These are phyloP conservation scores for Talaromyces sp. DNA, from an alignment of 2,329 filamentous ascomycete genomes.

Conservation along the genomic window DNA sequence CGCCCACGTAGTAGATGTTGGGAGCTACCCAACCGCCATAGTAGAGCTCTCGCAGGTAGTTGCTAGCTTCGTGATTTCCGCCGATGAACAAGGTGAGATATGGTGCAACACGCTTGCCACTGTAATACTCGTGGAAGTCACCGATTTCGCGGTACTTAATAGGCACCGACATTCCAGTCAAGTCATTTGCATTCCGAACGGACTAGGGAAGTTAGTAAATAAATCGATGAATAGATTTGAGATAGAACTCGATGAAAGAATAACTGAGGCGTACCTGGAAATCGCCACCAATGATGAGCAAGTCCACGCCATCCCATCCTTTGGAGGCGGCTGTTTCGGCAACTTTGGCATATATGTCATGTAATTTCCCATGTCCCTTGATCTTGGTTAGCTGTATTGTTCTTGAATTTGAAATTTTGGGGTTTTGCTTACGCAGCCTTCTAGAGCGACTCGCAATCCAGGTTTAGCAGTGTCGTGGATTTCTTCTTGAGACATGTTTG, in stretches of 20 bases:
- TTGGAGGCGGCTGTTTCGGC: slow-evolving; percentile 63
- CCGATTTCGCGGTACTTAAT: slow-evolving; percentile 81
- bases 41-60: slow-evolving; percentile 85
- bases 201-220: slow-evolving; percentile 51
- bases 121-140: slow-evolving; percentile 94
- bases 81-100: slow-evolving; percentile 89
- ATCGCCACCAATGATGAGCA: slow-evolving; percentile 92
- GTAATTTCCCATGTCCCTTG: slow-evolving; percentile 83
- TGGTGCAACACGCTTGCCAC: slow-evolving; percentile 69
- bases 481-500: neutral
- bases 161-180: slow-evolving; percentile 85
- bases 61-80: slow-evolving; percentile 92
- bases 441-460: slow-evolving; percentile 67
- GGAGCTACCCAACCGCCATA: slow-evolving; percentile 97
- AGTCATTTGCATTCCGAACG: slow-evolving; percentile 80
- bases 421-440: slow-evolving; percentile 68
- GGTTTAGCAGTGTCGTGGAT: neutral
- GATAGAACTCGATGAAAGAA: neutral
- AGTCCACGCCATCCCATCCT: slow-evolving; percentile 76
- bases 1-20: slow-evolving; percentile 95
- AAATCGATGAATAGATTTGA: neutral
- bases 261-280: slow-evolving; percentile 76
- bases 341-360: slow-evolving; percentile 85
- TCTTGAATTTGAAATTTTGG: neutral
- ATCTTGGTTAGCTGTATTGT: slow-evolving; percentile 12